Conservation (phyloP, 257 asterid genomes). For the Verbascum thapsus region DNA sequence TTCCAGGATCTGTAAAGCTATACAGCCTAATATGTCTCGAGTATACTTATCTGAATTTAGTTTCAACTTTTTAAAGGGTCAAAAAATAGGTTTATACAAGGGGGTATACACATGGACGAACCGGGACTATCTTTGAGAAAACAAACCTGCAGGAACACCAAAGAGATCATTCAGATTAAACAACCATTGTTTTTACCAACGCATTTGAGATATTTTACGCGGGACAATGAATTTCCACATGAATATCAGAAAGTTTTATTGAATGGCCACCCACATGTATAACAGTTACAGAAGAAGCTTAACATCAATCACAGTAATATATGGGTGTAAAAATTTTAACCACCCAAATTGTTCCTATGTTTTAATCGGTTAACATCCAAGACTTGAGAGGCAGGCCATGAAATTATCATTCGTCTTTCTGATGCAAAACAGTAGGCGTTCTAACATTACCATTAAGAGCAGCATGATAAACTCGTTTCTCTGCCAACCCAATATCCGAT, state of each 20-base stretch:
- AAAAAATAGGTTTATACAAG: slow-evolving; percentile 26
- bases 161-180: slow-evolving; percentile 65
- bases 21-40: slow-evolving; percentile 4
- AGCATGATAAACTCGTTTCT: slow-evolving; percentile 86
- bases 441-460: slow-evolving; percentile 91
- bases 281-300: slow-evolving; percentile 40
- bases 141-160: slow-evolving; percentile 90
- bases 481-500: slow-evolving; percentile 87
- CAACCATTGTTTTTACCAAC: slow-evolving; percentile 11
- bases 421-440: slow-evolving; percentile 85
- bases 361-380: slow-evolving; percentile 38
- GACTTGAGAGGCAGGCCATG: slow-evolving; percentile 53
- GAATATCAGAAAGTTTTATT: slow-evolving; percentile 21
- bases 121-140: slow-evolving; percentile 58
- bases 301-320: slow-evolving; percentile 23
- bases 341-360: slow-evolving; percentile 36
- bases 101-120: slow-evolving; percentile 45
- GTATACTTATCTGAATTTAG: slow-evolving; percentile 36
- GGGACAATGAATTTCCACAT: slow-evolving; percentile 3
- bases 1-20: slow-evolving; percentile 16
- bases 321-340: slow-evolving; percentile 35
- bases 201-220: background rate
- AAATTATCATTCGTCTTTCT: slow-evolving; percentile 79
- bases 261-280: slow-evolving; percentile 30
- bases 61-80: slow-evolving; percentile 32